phyloP scores from a whole-genome alignment of 2,329 filamentous ascomycete genomes.

The Aureobasidium sp. region DNA sequence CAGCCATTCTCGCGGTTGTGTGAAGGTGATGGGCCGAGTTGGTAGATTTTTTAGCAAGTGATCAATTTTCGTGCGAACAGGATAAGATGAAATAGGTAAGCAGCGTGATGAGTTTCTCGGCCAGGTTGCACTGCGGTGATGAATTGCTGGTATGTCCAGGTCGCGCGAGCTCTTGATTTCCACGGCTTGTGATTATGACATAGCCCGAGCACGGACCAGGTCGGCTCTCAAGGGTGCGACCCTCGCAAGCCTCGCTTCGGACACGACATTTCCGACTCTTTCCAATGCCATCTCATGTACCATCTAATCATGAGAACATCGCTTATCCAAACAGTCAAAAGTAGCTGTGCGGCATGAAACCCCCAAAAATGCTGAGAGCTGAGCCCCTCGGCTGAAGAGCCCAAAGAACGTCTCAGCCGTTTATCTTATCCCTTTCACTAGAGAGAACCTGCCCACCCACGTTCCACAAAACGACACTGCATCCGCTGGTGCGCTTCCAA shows the following conservation, averaged over 20 bases:
- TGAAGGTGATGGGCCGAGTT: background rate
- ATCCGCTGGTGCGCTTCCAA: background rate
- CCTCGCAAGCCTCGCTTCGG: background rate
- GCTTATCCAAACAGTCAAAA: background rate
- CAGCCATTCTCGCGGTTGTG: conserved; percentile 15
- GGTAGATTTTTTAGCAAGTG: background rate
- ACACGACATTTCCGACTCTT: background rate
- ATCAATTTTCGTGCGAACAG: background rate
- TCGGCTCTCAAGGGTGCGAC: background rate
- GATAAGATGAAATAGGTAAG: background rate
- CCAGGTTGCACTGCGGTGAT: background rate
- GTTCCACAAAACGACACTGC: background rate
- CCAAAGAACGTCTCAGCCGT: background rate
- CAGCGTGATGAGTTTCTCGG: background rate
- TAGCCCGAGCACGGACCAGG: background rate
- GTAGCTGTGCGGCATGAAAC: background rate
- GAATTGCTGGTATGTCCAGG: background rate
- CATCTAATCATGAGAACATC: background rate
- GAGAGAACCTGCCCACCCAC: background rate
- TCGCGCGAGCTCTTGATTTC: background rate
- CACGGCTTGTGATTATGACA: background rate
- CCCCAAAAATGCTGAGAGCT: background rate
- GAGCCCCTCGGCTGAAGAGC: background rate
- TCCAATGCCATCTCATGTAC: background rate
- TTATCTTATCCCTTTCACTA: background rate